Base-by-base conservation (phyloP, 2,329 filamentous ascomycete species). In the Penicillium hesseltinei region DNA sequence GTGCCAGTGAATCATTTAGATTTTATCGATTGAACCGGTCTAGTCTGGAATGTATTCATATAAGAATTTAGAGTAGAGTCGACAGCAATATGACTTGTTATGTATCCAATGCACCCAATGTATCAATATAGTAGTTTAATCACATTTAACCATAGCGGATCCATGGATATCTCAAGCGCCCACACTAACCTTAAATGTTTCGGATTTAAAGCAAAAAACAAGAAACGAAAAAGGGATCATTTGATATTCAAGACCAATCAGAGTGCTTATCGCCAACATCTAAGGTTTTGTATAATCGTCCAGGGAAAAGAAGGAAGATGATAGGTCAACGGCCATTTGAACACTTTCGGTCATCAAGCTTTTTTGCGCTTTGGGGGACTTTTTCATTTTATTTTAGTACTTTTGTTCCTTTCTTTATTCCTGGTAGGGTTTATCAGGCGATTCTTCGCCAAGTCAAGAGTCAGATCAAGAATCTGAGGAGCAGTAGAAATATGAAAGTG, bases 141-240 rank as follows among this genome's bases (percentile, higher is more conserved):
- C 21, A n/a, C 21, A 9, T 27, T 43, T 27, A 43, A 27, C 23
- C 15, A 27, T 11, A 43, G 17, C 23, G 5, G 15, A 43, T 11
- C 40, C 40, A 43, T 43, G 54, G 48, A 52, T 40, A 52, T 39
- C 5, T 33, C 42, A 46, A 38, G 47, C 54, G 54, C 46, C 19
- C 6, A 42, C 33, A 17, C 31, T 13, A 46, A 56, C 40, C 36
- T 35, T 53, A 29, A 29, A 29, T 61, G 61, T 63, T 66, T 65
- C 61, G 51, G 58, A 64, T 57, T 38, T 48, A 35, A 15, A 58
- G 5, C 23, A 19, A 23, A 15, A 29, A 29, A 27, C 17, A 9
- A 33, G 17, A 46, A 46, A 53, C 13, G 8, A 25, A 33, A 48
- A 49, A 42, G 31, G 35, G 33, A 40, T 13, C n/a, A 13, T 2